These are phyloP conservation scores for Tylopilus balloui DNA, from an alignment of 768 basidiomycete species.

Conservation along the genomic window DNA sequence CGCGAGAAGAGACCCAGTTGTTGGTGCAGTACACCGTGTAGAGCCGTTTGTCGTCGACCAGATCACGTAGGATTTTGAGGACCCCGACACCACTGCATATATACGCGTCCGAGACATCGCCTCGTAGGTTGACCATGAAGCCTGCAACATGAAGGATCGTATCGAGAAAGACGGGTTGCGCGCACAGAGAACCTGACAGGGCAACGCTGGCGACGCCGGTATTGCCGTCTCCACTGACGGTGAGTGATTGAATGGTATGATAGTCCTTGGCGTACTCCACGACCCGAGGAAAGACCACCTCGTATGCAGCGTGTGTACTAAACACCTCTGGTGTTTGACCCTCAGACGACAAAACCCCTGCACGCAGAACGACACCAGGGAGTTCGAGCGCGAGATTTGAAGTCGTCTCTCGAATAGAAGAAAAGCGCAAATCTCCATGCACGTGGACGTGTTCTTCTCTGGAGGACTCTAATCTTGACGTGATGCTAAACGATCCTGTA, in stretches of 20 bases:
- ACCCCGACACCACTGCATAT: constrained; percentile 57
- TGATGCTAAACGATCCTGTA: constrained; percentile 43
- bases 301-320: constrained; percentile 53
- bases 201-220: constrained; percentile 50
- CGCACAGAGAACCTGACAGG: constrained; percentile 40
- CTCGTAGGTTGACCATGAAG: constrained; percentile 61
- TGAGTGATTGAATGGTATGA: constrained; percentile 53
- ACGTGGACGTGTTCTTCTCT: constrained; percentile 38
- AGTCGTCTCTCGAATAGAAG: constrained; percentile 27
- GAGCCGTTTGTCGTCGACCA: constrained; percentile 36
- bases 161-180: constrained; percentile 60
- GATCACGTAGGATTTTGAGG: constrained; percentile 43
- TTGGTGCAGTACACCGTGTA: constrained; percentile 53
- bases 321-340: constrained; percentile 42
- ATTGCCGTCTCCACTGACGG: constrained; percentile 43
- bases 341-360: constrained; percentile 28
- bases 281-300: constrained; percentile 63
- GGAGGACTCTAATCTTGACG: constrained; percentile 35
- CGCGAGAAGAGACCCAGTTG: constrained; percentile 40
- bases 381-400: constrained; percentile 38
- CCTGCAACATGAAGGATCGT: constrained; percentile 67
- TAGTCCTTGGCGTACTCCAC: constrained; percentile 59
- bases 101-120: constrained; percentile 47
- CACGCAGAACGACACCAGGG: constrained; percentile 34
- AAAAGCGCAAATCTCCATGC: constrained; percentile 43